Evolutionary conservation across 306 rosid genomes (phyloP), one percentile per base, ranked within the genome.

Genomic region (Aeschynomene evenia): DNA sequence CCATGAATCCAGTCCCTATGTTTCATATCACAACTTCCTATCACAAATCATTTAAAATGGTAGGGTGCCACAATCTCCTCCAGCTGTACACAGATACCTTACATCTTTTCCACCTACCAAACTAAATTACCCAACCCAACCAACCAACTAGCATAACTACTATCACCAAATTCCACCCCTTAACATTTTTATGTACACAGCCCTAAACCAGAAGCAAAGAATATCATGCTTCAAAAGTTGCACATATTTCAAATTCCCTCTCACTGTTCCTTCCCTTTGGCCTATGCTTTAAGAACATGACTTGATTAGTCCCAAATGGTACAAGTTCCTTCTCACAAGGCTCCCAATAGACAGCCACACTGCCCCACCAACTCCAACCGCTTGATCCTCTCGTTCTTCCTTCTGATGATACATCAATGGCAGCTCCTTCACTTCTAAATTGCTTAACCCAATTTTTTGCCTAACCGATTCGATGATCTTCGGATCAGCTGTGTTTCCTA

Each of bases 271-370:
- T 33, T 6, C n/a, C 28, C 24, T 4, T 19, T 33, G 19, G 28
- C 18, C 19, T 45, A n/a, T 15, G 49, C 74, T 75, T 67, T 50
- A 91, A 55, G 92, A 94, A 70, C 86, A 89, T 8, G 97, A 88
- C 71, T 87, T 81, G 79, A 94, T 89, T 62, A 89, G 78, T 40
- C 99, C 96, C 87, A 91, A 84, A 79, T 82, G 84, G 83, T 77
- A 87, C 0, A 94, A 89, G 80, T 94, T 94, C 85, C 95, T 88
- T 72, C 85, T 88, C 77, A 94, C 86, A 52, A 94, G 72, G 88
- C 90, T 89, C 72, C 99, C 97, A 33, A 94, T 87, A 28, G 92
- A 87, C 19, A 89, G 76, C 78, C 91, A 66, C 73, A 91, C 95
- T 8, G 99, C 84, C 74, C 98, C 98, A 66, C 98, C 97, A 40